Evolutionary conservation across 2,329 filamentous ascomycete genomes (phyloP).

Genomic region (Aspergillus melleus): DNA sequence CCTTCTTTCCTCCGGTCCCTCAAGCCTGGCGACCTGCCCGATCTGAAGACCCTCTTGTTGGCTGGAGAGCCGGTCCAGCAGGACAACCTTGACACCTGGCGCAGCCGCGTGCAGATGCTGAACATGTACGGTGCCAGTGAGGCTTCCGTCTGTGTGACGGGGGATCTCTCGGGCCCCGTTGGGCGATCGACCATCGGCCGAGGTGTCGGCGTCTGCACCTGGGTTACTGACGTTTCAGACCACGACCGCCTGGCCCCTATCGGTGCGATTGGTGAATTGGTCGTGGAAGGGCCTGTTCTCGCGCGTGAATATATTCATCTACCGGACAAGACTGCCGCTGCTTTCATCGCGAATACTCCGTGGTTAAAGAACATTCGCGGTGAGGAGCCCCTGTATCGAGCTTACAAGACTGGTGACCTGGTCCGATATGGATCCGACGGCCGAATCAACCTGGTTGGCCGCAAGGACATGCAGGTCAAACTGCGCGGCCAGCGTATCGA

Average conservation of each 20-base stretch:
- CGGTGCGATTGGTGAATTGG: constrained; percentile 29
- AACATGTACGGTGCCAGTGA: constrained; percentile 39
- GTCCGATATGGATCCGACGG: constrained; percentile 30
- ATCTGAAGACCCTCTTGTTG: constrained; percentile 36
- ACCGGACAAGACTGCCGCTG: constrained; percentile 20
- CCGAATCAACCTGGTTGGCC: constrained; percentile 27
- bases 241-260: constrained; percentile 34
- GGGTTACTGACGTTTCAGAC: constrained; percentile 31
- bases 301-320: constrained; percentile 39
- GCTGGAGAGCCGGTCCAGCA: constrained; percentile 26
- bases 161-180: constrained; percentile 9
- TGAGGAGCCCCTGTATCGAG: constrained; percentile 8
- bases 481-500: constrained; percentile 35
- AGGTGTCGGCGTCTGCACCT: constrained; percentile 20
- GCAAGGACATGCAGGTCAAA: constrained; percentile 37
- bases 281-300: constrained; percentile 46
- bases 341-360: constrained; percentile 25
- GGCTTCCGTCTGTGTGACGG: constrained; percentile 22
- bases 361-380: constrained; percentile 8
- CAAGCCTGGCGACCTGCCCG: constrained; percentile 35
- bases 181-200: constrained; percentile 19
- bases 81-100: constrained; percentile 24
- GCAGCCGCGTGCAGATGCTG: constrained; percentile 31
- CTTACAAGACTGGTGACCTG: constrained; percentile 38
- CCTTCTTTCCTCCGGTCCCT: constrained; percentile 26